Evolutionary conservation across 2,329 filamentous ascomycete species (phyloP), one percentile per base, ranked within the genome.

Genomic region (Conoideocrella luteorostrata): DNA sequence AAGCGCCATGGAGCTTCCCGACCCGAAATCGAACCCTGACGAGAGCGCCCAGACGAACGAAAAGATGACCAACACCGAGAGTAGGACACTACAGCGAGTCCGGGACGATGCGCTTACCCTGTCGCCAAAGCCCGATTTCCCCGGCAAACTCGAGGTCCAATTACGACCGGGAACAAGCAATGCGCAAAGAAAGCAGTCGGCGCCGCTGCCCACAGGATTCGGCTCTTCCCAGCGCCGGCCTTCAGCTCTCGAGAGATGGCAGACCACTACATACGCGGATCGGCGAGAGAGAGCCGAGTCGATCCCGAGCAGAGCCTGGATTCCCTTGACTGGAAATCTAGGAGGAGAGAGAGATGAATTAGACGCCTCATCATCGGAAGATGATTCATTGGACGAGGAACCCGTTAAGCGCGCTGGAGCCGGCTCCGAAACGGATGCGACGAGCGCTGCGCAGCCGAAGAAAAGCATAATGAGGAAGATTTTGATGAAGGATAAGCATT

Each of bases 401-500:
- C 12, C 28, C 26, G 15, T 18, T n/a, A 29, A 26, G 17, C 5
- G 2, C 4, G 11, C 34, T 22, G 22, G 9, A 6, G 15, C n/a
- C 11, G 23, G 7, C 30, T n/a, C 9, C 26, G 10, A n/a, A 4
- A 20, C 23, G 2, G 20, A 32, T 24, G 33, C 18, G 5, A n/a
- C 11, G 15, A 15, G 11, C n/a, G 39, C n/a, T 18, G 21, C 33
- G n/a, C 24, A 15, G 17, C 20, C 20, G 6, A 33, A 23, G 17
- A 47, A 39, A 13, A 33, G 30, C n/a, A 7, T 30, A 15, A 41
- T 42, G 35, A 24, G 35, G n/a, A 46, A 35, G 5, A 23, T 44
- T 4, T 13, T 41, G 21, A 39, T 35, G 37, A 36, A 30, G 18
- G 84, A 87, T 52, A 73, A 84, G 4, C 67, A 83, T 39, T 85